Base-by-base conservation (phyloP, 345 rosid genomes). In the Eucalyptus fibrosa region DNA sequence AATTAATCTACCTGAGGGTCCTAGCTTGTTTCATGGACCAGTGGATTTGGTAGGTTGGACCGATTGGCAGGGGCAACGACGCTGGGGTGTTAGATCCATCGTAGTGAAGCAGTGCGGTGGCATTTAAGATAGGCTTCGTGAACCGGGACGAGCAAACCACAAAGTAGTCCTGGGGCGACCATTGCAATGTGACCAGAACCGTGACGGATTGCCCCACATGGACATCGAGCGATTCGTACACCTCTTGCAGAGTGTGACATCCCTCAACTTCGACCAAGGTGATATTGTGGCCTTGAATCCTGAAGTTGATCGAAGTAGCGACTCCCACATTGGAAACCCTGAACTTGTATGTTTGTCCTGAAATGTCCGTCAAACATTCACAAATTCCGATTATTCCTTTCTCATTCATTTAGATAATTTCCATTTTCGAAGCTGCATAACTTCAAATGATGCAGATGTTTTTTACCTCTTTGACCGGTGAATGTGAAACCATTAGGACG, bases 1-100 rank as follows among this genome's bases (percentile, higher is more conserved):
- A 32, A 34, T 3, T 45, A 51, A 51, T 9, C 47, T 93, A 95
- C 99, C 96, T 94, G 95, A 89, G 91, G 51, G 97, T 94, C 92
- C 99, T 93, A 26, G 99, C 98, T 88, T 97, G 99, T 92, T 92
- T 90, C 98, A 97, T 94, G 67, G 99, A 97, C 96, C 99, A 94
- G 85, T 93, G 94, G 62, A 91, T 88, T 69, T 91, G 93, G 47
- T 89, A 90, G 14, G 92, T 89, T 2, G 99, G 98, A 90, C 91
- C 95, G 67, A 93, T 86, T 4, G 98, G 99, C 2, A 91, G 83
- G 4, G 96, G 95, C 88, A 98, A 96, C 3, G 98, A 92, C 87
- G 92, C 96, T 2, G 95, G 93, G 83, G 92, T 87, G 1, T 87
- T 88, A 19, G 99, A 97, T 92, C 93, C 94, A 2, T 96, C 51